phyloP scores from a whole-genome alignment of 169 alveolate species.

The Babesia caballi region DNA sequence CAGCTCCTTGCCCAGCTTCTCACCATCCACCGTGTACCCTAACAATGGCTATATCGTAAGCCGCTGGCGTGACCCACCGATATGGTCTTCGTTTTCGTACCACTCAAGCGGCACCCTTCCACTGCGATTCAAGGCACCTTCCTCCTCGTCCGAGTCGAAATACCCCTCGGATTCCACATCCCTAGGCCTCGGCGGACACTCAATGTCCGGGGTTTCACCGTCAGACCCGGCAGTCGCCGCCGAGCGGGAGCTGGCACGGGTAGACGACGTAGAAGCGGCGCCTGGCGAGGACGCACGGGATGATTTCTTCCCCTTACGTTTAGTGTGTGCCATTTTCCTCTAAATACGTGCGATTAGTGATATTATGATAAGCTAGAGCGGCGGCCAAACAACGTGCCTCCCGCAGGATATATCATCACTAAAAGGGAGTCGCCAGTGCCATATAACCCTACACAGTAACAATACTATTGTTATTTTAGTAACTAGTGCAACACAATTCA shows the following conservation, averaged over 20 bases:
- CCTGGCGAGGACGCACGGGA: background rate
- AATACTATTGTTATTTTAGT: no score
- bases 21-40: constrained; percentile 64
- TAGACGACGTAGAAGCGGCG: constrained; percentile 17
- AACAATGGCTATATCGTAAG: background rate
- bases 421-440: no score
- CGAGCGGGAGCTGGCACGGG: constrained; percentile 37
- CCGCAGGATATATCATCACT: no score
- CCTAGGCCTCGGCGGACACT: background rate
- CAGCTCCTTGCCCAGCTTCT: constrained; percentile 50
- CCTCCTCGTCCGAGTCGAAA: constrained; percentile 64
- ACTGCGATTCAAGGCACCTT: constrained; percentile 47
- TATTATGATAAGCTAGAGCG: no score
- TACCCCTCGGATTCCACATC: constrained; percentile 38
- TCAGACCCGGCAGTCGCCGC: background rate
- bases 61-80: constrained; percentile 14
- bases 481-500: no score
- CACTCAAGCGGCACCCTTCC: constrained; percentile 58
- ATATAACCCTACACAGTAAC: no score
- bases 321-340: background rate
- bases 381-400: no score
- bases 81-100: constrained; percentile 61
- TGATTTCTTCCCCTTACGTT: background rate
- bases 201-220: background rate
- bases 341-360: background rate